These are phyloP conservation scores for Jamesozyma piceae DNA, from an alignment of 805 yeast genomes.

Conservation along the genomic window DNA sequence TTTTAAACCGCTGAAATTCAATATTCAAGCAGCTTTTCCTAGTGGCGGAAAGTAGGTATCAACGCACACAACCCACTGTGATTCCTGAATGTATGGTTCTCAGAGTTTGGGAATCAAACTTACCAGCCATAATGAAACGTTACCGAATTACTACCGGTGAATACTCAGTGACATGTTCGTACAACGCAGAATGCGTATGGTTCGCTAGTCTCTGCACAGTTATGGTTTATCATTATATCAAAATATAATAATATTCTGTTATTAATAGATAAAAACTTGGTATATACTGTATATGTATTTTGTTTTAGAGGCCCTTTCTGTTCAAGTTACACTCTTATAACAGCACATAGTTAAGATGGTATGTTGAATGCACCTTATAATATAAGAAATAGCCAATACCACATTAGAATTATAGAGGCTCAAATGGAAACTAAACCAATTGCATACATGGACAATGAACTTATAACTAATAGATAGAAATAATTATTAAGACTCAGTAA, in stretches of 20 bases:
- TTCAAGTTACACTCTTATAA: neutral
- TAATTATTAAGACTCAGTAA: too few species aligned
- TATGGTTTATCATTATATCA: too few species aligned
- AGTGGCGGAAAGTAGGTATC: too few species aligned
- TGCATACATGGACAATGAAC: too few species aligned
- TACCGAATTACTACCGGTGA: neutral
- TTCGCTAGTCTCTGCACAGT: neutral
- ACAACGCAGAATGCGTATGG: neutral
- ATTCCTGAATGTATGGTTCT: neutral
- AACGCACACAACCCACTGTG: neutral
- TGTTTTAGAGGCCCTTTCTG: neutral
- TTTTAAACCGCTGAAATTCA: too few species aligned
- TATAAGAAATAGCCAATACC: neutral
- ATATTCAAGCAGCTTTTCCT: too few species aligned
- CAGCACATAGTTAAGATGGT: slow-evolving; percentile 5
- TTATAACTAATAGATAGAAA: too few species aligned
- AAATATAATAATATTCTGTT: neutral
- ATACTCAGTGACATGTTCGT: neutral
- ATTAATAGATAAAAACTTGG: neutral
- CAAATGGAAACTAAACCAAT: neutral
- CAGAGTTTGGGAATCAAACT: neutral
- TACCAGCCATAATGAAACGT: neutral
- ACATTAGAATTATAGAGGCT: neutral
- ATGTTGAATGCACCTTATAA: neutral
- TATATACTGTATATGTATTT: neutral